Conservation (phyloP, 305 asterid species). For the Fraxinus xanthoxyloides region DNA sequence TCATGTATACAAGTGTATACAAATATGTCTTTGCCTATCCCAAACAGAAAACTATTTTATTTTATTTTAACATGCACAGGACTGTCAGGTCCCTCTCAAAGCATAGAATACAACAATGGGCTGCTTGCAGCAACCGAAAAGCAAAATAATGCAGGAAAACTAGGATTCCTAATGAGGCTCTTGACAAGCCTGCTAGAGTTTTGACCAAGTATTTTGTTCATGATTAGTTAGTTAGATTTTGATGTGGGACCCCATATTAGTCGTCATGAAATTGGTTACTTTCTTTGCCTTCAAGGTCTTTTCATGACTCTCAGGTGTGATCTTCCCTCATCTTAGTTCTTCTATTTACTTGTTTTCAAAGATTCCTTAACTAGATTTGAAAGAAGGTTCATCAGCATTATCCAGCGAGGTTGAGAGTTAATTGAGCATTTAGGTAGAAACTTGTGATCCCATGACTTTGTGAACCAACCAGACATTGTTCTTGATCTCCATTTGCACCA, state of each 20-base stretch:
- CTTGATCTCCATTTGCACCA: not conserved
- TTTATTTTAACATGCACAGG: not conserved
- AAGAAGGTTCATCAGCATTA: not conserved
- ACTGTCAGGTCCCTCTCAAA: not conserved
- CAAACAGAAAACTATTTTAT: not conserved
- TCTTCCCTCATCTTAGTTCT: not conserved
- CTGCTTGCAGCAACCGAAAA: not conserved
- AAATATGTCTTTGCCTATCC: not conserved
- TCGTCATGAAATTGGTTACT: not conserved
- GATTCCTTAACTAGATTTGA: not conserved
- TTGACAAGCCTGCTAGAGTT: not conserved
- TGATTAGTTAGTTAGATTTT: not conserved
- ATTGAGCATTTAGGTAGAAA: not conserved
- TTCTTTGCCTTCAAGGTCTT: not conserved
- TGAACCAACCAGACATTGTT: not conserved
- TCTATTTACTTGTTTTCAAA: not conserved
- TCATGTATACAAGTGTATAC: not conserved
- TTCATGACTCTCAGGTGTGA: not conserved
- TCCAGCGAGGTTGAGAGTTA: not conserved
- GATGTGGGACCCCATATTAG: not conserved
- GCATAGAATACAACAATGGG: not conserved
- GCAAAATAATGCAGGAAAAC: not conserved
- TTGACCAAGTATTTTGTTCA: not conserved
- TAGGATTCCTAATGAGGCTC: not conserved
- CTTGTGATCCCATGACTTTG: not conserved